Conservation (phyloP, 805 yeast genomes). For the Schwanniomyces pseudopolymorphus region DNA sequence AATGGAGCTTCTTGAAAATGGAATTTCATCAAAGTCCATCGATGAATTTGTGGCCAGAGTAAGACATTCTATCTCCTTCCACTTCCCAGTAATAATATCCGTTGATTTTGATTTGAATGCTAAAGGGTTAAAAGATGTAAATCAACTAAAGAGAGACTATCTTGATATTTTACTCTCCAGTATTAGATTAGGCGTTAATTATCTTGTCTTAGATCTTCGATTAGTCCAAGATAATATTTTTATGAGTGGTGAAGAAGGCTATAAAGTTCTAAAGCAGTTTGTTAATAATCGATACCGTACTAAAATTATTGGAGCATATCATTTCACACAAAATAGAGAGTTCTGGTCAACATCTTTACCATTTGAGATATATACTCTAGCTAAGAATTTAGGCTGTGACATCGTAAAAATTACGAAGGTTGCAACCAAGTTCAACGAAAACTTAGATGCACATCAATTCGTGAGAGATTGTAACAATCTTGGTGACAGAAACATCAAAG, state of each 20-base stretch:
- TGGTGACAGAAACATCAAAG: neutral
- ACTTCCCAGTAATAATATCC: slow-evolving; percentile 8
- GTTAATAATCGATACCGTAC: neutral
- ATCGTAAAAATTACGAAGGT: neutral
- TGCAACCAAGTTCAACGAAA: slow-evolving; percentile 1
- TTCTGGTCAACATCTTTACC: slow-evolving; percentile 2
- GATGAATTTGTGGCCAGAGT: slow-evolving; percentile 8
- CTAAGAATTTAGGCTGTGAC: slow-evolving; percentile 1
- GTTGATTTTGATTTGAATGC: slow-evolving; percentile 5
- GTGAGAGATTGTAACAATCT: slow-evolving; percentile 1
- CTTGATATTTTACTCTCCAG: slow-evolving; percentile 5
- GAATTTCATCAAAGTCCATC: slow-evolving; percentile 3
- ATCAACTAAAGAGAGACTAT: neutral
- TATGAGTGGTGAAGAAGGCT: slow-evolving; percentile 2
- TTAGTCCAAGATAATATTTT: slow-evolving; percentile 2
- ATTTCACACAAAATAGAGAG: neutral
- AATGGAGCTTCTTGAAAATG: slow-evolving; percentile 4
- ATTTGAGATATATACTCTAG: neutral
- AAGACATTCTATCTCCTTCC: slow-evolving; percentile 6
- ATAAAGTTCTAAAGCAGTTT: neutral
- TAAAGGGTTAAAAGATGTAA: neutral
- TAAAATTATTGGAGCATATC: slow-evolving; percentile 1
- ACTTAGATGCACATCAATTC: neutral
- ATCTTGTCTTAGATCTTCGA: slow-evolving; percentile 6
- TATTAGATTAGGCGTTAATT: slow-evolving; percentile 2